Evolutionary conservation across 2,329 filamentous ascomycete species (phyloP).

Genomic region (Arthrobotrys megalospora): DNA sequence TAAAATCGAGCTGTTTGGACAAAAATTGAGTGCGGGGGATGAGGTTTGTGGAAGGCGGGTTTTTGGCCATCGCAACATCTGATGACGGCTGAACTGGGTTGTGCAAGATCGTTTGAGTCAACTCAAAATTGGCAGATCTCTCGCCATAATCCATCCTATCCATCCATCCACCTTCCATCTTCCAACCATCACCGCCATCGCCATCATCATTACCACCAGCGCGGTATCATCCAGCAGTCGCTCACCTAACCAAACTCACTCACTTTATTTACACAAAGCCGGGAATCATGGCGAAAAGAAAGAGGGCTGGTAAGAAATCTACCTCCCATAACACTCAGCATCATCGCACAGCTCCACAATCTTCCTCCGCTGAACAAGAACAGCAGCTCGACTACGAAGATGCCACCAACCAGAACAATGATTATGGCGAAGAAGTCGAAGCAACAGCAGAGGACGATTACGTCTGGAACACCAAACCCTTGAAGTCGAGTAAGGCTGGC

Average conservation of each 20-base stretch:
- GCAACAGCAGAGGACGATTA: constrained; percentile 35
- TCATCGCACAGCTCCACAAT: constrained; percentile 20
- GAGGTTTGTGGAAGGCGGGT: not conserved
- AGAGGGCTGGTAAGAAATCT: constrained; percentile 59
- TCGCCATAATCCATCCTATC: not conserved
- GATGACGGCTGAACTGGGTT: not conserved
- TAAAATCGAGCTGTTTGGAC: constrained; percentile 5
- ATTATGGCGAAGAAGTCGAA: constrained; percentile 10
- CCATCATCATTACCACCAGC: not conserved
- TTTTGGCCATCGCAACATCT: not conserved
- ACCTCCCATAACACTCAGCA: constrained; percentile 43
- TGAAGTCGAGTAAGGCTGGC: constrained; percentile 45
- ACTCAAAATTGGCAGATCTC: not conserved
- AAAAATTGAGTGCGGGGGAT: not conserved
- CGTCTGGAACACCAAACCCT: constrained; percentile 52
- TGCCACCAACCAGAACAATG: not conserved
- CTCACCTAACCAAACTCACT: constrained; percentile 5
- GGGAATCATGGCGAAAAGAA: constrained; percentile 55
- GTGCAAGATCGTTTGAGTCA: constrained; percentile 9
- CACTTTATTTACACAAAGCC: not conserved
- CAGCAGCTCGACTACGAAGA: constrained; percentile 52
- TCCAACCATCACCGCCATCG: constrained; percentile 4
- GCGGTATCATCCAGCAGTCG: not conserved
- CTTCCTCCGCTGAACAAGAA: constrained; percentile 53
- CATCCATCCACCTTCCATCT: not conserved